A percentile compares a stretch with the other conserved stretches of the same genome.
phyloP scores from a whole-genome alignment of 177 flowering plant genomes.

The Vitis hybrid region DNA sequence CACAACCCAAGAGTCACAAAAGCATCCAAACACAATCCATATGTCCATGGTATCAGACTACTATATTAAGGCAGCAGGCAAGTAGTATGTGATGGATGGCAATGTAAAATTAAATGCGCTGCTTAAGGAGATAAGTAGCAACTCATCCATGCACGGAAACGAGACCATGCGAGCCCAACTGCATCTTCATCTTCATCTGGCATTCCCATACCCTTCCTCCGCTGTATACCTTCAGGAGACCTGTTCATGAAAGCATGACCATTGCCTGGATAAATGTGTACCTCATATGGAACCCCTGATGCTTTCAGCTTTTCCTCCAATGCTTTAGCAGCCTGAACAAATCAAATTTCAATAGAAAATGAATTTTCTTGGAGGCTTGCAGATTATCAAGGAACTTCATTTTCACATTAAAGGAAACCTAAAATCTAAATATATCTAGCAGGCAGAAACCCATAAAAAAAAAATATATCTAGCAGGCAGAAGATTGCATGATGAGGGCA shows the following conservation, averaged over 20 bases:
- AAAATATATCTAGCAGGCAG: no score
- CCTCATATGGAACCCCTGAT: constrained; percentile 72
- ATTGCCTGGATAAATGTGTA: constrained; percentile 72
- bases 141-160: constrained; percentile 82
- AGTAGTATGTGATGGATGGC: neutral
- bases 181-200: constrained; percentile 55
- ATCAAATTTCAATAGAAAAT: neutral
- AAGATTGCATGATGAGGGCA: no score
- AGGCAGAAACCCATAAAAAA: no score
- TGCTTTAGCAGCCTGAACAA: constrained; percentile 77
- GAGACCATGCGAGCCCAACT: constrained; percentile 84
- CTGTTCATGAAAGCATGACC: constrained; percentile 91
- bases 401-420: no score
- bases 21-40: neutral
- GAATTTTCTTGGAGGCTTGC: neutral
- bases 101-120: neutral
- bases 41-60: neutral
- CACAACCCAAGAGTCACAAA: no score
- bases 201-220: constrained; percentile 82
- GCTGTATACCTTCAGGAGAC: constrained; percentile 66
- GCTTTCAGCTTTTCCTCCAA: constrained; percentile 83
- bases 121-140: constrained; percentile 46
- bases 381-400: no score
- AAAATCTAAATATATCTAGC: no score
- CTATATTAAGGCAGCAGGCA: neutral